These are phyloP conservation scores for Rhynchospora pubera DNA, from an alignment of 176 grass and related monocot genomes.

Conservation along the genomic window DNA sequence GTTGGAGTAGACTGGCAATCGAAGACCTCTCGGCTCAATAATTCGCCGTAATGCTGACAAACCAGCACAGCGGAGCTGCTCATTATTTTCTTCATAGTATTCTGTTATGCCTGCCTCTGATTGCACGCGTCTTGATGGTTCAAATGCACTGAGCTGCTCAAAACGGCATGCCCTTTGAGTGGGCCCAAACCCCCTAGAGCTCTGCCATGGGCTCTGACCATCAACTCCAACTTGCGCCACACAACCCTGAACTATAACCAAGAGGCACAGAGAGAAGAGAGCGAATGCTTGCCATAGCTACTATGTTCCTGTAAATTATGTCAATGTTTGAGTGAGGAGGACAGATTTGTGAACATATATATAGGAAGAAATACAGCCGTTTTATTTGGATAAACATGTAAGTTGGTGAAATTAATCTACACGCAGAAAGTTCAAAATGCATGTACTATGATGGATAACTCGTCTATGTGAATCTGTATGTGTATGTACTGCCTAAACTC, in stretches of 20 bases:
- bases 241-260: conserved; percentile 12
- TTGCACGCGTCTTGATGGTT: conserved; percentile 3
- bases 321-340: background rate
- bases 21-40: conserved; percentile 23
- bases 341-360: background rate
- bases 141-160: conserved; percentile 26
- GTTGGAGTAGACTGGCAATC: conserved; percentile 15
- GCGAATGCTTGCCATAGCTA: background rate
- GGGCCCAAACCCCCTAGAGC: background rate
- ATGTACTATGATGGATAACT: background rate
- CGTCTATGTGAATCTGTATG: background rate
- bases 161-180: conserved; percentile 18
- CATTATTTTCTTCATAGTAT: conserved; percentile 31
- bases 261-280: background rate
- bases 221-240: conserved; percentile 1
- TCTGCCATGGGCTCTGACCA: conserved; percentile 16
- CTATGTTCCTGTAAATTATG: background rate
- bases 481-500: background rate
- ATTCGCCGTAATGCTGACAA: conserved; percentile 21
- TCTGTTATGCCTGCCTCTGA: conserved; percentile 32
- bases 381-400: conserved; percentile 15
- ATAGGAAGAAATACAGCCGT: background rate
- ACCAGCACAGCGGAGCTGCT: conserved; percentile 25
- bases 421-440: background rate
- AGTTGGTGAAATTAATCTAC: background rate